A percentile compares a stretch with the other conserved stretches of the same genome.
These are phyloP conservation scores for Diaporthe vaccinii DNA, from an alignment of 2,329 filamentous ascomycete genomes.

Conservation along the genomic window DNA sequence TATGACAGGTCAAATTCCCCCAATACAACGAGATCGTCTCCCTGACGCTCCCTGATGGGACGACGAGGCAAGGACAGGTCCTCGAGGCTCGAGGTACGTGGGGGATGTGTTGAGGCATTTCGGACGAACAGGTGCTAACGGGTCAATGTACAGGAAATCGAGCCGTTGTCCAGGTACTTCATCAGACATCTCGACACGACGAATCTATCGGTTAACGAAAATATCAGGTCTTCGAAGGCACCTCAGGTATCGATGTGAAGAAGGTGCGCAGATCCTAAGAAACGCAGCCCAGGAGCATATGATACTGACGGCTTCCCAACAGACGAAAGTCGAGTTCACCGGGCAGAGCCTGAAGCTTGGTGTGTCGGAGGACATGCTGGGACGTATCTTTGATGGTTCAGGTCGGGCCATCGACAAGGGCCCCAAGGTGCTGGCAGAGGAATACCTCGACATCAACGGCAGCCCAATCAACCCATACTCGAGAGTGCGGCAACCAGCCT, in stretches of 20 bases:
- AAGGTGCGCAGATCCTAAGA: slow-evolving; percentile 72
- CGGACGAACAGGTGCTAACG: slow-evolving; percentile 25
- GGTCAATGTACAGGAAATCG: slow-evolving; percentile 76
- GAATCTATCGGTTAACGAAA: slow-evolving; percentile 47
- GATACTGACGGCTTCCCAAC: slow-evolving; percentile 41
- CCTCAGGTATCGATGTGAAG: slow-evolving; percentile 97
- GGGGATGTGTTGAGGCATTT: slow-evolving; percentile 36
- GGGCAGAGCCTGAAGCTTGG: slow-evolving; percentile 98
- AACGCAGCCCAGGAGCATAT: background rate
- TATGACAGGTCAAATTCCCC: slow-evolving; percentile 90
- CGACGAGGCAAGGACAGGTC: slow-evolving; percentile 93
- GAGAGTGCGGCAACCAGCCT: slow-evolving; percentile 71
- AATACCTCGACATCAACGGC: slow-evolving; percentile 99
- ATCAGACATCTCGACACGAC: slow-evolving; percentile 32
- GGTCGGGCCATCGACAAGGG: slow-evolving; percentile 99
- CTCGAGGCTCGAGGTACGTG: slow-evolving; percentile 91
- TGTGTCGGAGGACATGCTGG: slow-evolving; percentile 99
- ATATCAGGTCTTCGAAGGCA: slow-evolving; percentile 93
- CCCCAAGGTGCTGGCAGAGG: slow-evolving; percentile 96
- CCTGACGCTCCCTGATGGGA: slow-evolving; percentile 94
- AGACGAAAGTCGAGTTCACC: slow-evolving; percentile 98
- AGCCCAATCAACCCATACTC: slow-evolving; percentile 99
- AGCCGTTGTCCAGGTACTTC: slow-evolving; percentile 89
- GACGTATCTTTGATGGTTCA: slow-evolving; percentile 98
- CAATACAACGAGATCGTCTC: slow-evolving; percentile 98